Base-by-base conservation (phyloP, 768 basidiomycete species). In the Macrolepiota dolichaula region DNA sequence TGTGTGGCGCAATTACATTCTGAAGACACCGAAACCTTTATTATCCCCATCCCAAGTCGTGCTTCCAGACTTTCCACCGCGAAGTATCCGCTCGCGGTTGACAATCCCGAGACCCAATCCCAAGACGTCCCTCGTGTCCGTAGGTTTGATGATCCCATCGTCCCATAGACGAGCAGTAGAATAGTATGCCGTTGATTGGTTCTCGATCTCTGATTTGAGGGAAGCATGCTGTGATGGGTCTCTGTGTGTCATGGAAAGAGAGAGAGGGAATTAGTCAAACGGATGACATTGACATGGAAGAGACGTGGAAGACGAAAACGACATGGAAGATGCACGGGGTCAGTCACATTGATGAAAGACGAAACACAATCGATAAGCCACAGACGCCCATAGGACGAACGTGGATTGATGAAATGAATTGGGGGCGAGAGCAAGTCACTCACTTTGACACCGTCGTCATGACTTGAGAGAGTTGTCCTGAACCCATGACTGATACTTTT, bases 161-260 rank as follows among this genome's bases (percentile, higher is more conserved):
- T 95, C 94, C 94, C 93, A 97, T 58, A 98, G 75, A n/a, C 93
- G 85, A 11, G 95, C 95, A 0, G 91, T 91, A 1, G 93, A 93
- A 69, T 94, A 98, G 17, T 90, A 69, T 3, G 94, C 91, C 1
- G 87, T 89, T 13, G 94, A 94, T 71, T 98, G 94, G 25, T 81
- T 76, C 73, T 98, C 96, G 54, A 98, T 97, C 68, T 92, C 89
- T 15, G 81, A 77, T 73, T 89, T 88, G 53, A 96, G 75, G 7
- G 84, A 81, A 2, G 81, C 73, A 69, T 94, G 92, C 66, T 92
- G 92, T 1, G 83, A 73, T 2, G 92, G 91, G 66, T 94, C 92
- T 72, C 92, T 94, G 64, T 57, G 36, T 94, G 64, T 57, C 22
- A 29, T 44, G 42, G n/a, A 19, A 44, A 44, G 19, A 9, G 4